Percentiles rank a stretch among this genome's conserved stretches.
Conservation (phyloP, 805 yeast genomes). For the Candida ponderosae region DNA sequence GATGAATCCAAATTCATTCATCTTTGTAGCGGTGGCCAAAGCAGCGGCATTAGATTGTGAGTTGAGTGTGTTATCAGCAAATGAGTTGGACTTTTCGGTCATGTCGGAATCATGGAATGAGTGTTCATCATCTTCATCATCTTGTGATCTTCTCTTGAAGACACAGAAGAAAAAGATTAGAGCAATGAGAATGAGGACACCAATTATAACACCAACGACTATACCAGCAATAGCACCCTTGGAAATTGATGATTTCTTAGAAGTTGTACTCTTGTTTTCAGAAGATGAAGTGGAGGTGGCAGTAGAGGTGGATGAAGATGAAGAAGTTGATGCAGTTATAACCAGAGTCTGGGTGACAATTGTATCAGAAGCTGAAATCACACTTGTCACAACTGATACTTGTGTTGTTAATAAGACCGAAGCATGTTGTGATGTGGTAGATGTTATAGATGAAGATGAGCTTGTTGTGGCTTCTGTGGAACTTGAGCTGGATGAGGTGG, state of each 20-base stretch:
- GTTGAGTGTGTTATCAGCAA: background rate
- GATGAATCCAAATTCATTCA: no score
- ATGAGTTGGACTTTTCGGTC: background rate
- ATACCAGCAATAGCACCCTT: constrained; percentile 56
- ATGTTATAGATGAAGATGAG: no score
- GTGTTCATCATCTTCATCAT: constrained; percentile 33
- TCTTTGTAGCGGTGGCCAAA: background rate
- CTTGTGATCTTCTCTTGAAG: constrained; percentile 30
- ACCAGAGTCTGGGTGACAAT: background rate
- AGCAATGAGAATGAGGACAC: constrained; percentile 22
- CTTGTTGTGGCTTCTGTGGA: constrained; percentile 11
- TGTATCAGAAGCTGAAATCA: no score
- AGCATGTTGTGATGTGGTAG: no score
- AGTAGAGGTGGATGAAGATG: constrained; percentile 6
- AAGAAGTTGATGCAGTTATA: background rate
- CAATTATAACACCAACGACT: constrained; percentile 46
- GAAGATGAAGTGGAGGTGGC: constrained; percentile 8
- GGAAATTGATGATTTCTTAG: constrained; percentile 5
- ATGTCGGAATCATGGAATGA: no score
- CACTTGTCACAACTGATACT: no score
- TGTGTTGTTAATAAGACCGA: no score
- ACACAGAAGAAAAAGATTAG: constrained; percentile 31
- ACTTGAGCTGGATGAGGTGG: constrained; percentile 1
- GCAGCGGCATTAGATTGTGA: background rate
- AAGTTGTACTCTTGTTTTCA: constrained; percentile 6